Evolutionary conservation across 129 eudicot species (phyloP).

Genomic region (Flaveria linearis): DNA sequence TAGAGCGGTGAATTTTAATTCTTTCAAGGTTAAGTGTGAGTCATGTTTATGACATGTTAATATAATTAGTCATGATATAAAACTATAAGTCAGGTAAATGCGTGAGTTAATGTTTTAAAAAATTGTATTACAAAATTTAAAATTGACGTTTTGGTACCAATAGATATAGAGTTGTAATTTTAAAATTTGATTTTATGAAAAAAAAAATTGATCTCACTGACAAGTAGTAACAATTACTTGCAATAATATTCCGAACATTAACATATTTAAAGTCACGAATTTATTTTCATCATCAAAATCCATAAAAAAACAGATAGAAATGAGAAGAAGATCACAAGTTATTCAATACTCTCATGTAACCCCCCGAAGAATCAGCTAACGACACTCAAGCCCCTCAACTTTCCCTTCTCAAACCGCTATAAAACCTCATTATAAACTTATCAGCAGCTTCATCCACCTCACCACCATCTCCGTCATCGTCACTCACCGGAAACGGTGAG

Average conservation of each 20-base stretch:
- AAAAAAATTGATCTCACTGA: no score
- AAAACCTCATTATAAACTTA: slow-evolving; percentile 58
- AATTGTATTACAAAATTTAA: no score
- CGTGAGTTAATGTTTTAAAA: no score
- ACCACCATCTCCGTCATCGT: slow-evolving; percentile 40
- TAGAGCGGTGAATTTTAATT: no score
- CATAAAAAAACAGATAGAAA: slow-evolving; percentile 3
- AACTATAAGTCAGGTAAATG: no score
- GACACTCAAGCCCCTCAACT: slow-evolving; percentile 14
- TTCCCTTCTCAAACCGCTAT: slow-evolving; percentile 54
- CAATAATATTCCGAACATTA: not conserved
- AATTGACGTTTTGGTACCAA: no score
- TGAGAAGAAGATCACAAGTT: not conserved
- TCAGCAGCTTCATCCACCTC: slow-evolving; percentile 71
- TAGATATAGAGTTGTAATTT: no score
- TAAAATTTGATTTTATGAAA: no score
- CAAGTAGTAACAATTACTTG: not conserved
- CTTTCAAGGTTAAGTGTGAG: no score
- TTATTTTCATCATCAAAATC: not conserved
- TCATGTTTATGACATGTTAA: no score
- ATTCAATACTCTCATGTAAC: not conserved
- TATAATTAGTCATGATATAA: no score
- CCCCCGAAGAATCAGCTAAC: slow-evolving; percentile 22
- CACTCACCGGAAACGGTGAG: slow-evolving; percentile 61
- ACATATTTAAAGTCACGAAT: not conserved